Conservation (phyloP, 2,329 filamentous ascomycete genomes). For the Penicillium glabrum region DNA sequence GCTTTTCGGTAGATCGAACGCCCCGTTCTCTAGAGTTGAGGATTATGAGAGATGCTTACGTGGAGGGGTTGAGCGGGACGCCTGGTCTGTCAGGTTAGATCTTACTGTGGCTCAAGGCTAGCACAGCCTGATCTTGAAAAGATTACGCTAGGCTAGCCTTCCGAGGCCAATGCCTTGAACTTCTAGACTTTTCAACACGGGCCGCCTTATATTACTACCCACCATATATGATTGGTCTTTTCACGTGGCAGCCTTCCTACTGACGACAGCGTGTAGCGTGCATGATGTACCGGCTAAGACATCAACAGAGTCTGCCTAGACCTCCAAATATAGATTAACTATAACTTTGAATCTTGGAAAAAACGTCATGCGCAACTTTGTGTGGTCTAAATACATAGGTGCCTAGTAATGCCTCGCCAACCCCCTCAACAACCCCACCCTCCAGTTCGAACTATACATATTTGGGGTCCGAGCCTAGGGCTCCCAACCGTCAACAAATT, state of each 20-base stretch:
- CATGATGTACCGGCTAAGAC: neutral
- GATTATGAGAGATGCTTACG: neutral
- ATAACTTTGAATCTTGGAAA: neutral
- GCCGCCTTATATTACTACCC: neutral
- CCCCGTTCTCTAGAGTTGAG: neutral
- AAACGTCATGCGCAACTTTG: neutral
- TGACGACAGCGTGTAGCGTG: neutral
- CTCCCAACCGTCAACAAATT: neutral
- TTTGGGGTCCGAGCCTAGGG: neutral
- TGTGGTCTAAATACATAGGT: neutral
- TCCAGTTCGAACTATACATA: neutral
- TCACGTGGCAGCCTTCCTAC: neutral
- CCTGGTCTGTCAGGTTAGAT: neutral
- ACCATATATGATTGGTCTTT: neutral
- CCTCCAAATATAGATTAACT: neutral
- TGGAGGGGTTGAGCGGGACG: neutral
- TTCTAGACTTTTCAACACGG: neutral
- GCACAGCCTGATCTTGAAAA: neutral
- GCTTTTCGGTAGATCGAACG: neutral
- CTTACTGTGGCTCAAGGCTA: neutral
- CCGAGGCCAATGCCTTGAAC: neutral
- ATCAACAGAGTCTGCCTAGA: neutral
- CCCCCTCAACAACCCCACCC: neutral
- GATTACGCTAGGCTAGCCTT: neutral
- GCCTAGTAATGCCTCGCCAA: conserved; percentile 2